Percentiles rank a stretch among this genome's conserved stretches.
Evolutionary conservation across 768 basidiomycete species (phyloP).

Genomic region (Tephrocybe sp.): DNA sequence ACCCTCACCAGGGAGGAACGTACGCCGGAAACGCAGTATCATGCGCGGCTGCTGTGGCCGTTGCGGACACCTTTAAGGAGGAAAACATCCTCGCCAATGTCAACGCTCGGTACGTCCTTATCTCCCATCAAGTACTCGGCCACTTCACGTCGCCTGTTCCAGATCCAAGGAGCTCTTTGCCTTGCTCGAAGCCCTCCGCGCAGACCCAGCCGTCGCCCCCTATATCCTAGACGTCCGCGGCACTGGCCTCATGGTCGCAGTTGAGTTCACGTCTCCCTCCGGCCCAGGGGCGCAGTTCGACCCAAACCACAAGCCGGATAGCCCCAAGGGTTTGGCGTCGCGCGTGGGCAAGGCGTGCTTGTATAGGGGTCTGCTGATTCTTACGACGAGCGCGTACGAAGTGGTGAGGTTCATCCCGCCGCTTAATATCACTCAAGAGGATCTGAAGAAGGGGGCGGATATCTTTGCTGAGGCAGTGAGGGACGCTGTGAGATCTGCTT

Average conservation of each 20-base stretch:
- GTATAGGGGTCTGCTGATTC: constrained; percentile 81
- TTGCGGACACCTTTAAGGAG: constrained; percentile 75
- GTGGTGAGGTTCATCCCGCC: constrained; percentile 93
- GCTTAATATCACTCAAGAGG: constrained; percentile 73
- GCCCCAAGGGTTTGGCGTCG: constrained; percentile 54
- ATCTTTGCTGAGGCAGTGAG: constrained; percentile 72
- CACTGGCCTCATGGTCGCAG: constrained; percentile 83
- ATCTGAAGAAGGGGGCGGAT: constrained; percentile 65
- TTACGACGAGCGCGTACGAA: constrained; percentile 90
- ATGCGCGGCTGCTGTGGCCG: constrained; percentile 89
- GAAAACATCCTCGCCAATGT: constrained; percentile 88
- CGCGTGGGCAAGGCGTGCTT: constrained; percentile 78
- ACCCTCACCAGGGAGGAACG: constrained; percentile 67
- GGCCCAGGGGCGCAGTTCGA: constrained; percentile 48
- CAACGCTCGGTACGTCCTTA: constrained; percentile 50
- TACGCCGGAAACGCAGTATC: constrained; percentile 92
- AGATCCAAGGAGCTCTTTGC: constrained; percentile 75
- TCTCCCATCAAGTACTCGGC: neutral
- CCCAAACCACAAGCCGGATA: constrained; percentile 30
- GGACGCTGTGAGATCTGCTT: constrained; percentile 49
- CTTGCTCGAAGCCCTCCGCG: constrained; percentile 55
- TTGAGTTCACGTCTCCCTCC: constrained; percentile 73
- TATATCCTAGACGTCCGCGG: constrained; percentile 88
- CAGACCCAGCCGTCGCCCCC: constrained; percentile 49
- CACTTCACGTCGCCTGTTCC: neutral